A percentile compares a stretch with the other conserved stretches of the same genome.
Conservation (phyloP, 73 alveolate genomes). For the Urostyla sp. region DNA sequence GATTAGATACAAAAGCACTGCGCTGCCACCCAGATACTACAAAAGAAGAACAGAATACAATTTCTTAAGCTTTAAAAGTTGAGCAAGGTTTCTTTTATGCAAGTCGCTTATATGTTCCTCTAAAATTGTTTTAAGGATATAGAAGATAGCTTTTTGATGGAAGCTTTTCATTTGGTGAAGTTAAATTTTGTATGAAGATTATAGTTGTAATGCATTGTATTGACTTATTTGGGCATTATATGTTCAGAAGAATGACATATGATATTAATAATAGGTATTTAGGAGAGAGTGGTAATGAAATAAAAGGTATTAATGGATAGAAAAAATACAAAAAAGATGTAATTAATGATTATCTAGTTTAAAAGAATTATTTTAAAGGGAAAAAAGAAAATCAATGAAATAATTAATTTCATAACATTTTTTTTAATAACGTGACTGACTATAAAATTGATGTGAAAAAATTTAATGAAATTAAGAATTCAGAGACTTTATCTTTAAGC, state of each 20-base stretch:
- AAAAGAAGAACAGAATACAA: background rate
- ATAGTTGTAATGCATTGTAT: conserved; percentile 10
- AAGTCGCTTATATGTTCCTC: conserved; percentile 44
- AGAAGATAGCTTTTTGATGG: background rate
- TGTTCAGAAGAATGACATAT: background rate
- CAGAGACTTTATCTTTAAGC: too few relatives aligned
- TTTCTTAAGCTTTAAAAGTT: background rate
- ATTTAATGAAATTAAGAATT: too few relatives aligned
- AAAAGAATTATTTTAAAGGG: conserved; percentile 16
- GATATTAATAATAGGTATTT: background rate
- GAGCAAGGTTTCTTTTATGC: conserved; percentile 41
- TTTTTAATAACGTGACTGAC: too few relatives aligned
- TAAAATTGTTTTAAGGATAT: conserved; percentile 2
- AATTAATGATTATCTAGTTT: conserved; percentile 28
- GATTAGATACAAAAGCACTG: conserved; percentile 32
- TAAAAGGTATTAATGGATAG: background rate
- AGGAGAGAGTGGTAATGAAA: background rate
- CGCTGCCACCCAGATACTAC: conserved; percentile 35
- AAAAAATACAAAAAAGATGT: background rate
- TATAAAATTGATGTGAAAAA: too few relatives aligned
- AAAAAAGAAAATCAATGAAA: conserved; percentile 29
- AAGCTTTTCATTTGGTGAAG: background rate
- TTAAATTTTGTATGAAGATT: background rate
- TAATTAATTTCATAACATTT: too few relatives aligned
- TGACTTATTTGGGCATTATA: conserved; percentile 31